Base-by-base conservation (phyloP, 2,329 filamentous ascomycete species). In the Phaeosphaeria sp. region DNA sequence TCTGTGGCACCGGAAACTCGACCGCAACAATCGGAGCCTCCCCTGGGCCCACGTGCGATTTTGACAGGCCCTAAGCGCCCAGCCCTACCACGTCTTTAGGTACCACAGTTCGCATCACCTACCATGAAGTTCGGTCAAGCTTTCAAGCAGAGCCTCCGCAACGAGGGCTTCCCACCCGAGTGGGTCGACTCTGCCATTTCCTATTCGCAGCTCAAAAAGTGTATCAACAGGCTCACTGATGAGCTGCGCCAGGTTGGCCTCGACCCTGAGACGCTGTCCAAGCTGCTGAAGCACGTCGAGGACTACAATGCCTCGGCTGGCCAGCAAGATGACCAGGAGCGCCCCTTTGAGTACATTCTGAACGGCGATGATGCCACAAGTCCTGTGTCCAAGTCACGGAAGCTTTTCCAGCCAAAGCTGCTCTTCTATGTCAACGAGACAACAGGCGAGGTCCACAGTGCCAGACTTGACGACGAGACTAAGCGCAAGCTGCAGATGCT, bases 161-260 rank as follows among this genome's bases (percentile, higher is more conserved):
- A 82, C 63, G 89, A 91, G 82, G 89, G 86, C 63, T 96, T 92
- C 73, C 92, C 92, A 7, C 79, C 85, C 50, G 87, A 89, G 72
- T 87, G 85, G 85, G 78, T 93, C 49, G 84, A 89, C 46, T 88
- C 87, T 25, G 92, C 92, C 49, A 91, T 96, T 60, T 91, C 90
- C 2, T 96, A 96, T 75, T 85, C 89, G 46, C 87, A 92, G 76
- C 85, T 96, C 55, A 96, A 96, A 78, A 96, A 96, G 80, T 91
- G 90, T 77, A 89, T 96, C 72, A 94, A 93, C 73, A 89, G 89
- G 72, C 89, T 96, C 50, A 86, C 89, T 63, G 79, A 81, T 51
- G 91, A 96, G 79, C 83, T 96, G 52, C 79, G 83, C 42, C 83
- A 84, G 33, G 79, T 94, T 15, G 92, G 92, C 7, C 85, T 96